These are phyloP conservation scores for Xylaria sp. DNA, from an alignment of 2,329 filamentous ascomycete species.

Conservation along the genomic window DNA sequence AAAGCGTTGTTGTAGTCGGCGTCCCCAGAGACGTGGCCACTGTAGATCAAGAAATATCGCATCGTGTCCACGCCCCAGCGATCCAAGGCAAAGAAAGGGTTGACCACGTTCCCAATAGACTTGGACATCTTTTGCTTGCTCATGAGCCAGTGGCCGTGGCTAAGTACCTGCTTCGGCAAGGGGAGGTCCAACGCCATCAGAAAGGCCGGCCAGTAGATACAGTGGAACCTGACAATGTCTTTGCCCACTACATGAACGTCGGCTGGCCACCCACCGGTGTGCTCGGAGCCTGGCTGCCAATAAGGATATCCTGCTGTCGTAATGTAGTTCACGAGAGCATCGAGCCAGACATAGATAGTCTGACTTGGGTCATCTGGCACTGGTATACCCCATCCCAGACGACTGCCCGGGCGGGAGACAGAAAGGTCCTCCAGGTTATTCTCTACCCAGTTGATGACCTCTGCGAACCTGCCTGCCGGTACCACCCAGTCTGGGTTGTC, in stretches of 20 bases:
- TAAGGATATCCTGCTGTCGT: conserved; percentile 84
- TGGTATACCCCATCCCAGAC: conserved; percentile 85
- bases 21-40: conserved; percentile 78
- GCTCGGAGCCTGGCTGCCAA: conserved; percentile 70
- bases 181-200: conserved; percentile 86
- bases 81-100: conserved; percentile 89
- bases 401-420: conserved; percentile 78
- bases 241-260: conserved; percentile 94
- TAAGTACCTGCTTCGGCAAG: conserved; percentile 78
- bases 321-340: conserved; percentile 92
- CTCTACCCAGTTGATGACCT: conserved; percentile 77
- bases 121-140: conserved; percentile 95
- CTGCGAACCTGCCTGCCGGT: conserved; percentile 74
- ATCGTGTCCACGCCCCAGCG: conserved; percentile 87
- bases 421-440: conserved; percentile 85
- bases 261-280: conserved; percentile 79
- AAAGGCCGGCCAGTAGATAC: conserved; percentile 97
- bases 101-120: conserved; percentile 91
- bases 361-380: conserved; percentile 85
- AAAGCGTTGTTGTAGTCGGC: conserved; percentile 82
- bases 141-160: conserved; percentile 96
- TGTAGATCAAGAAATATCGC: conserved; percentile 85
- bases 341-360: conserved; percentile 98
- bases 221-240: conserved; percentile 95
- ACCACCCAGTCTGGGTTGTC: conserved; percentile 79